Evolutionary conservation across 2,329 filamentous ascomycete species (phyloP).

Genomic region (Lachnellula cervina): DNA sequence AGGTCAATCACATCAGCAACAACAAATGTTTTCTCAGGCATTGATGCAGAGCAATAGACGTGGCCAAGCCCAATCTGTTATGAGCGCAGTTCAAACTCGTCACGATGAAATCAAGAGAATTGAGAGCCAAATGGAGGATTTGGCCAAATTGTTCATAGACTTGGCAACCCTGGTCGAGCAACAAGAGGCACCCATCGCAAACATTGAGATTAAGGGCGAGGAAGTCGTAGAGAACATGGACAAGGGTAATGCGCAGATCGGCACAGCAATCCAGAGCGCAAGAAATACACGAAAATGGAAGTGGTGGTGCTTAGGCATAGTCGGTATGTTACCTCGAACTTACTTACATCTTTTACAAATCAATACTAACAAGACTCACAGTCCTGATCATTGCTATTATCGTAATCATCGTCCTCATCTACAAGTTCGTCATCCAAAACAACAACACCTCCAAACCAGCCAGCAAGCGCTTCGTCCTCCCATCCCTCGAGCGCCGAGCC

Average conservation of each 20-base stretch:
- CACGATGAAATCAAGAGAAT: constrained; percentile 89
- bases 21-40: constrained; percentile 84
- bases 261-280: constrained; percentile 75
- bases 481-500: constrained; percentile 8
- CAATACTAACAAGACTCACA: constrained; percentile 26
- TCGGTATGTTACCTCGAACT: constrained; percentile 37
- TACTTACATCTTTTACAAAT: not conserved
- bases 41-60: constrained; percentile 76
- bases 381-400: constrained; percentile 51
- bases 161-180: constrained; percentile 81
- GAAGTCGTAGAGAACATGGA: constrained; percentile 80
- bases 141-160: constrained; percentile 83
- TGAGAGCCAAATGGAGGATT: constrained; percentile 80
- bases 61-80: constrained; percentile 73
- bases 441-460: not conserved
- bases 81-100: constrained; percentile 75
- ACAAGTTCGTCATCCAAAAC: constrained; percentile 39
- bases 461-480: constrained; percentile 21
- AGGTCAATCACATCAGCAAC: constrained; percentile 53
- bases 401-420: constrained; percentile 42
- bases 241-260: constrained; percentile 80
- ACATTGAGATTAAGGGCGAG: constrained; percentile 83
- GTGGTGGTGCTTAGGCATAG: constrained; percentile 88
- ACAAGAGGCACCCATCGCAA: constrained; percentile 73
- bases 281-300: constrained; percentile 68